Evolutionary conservation across 768 basidiomycete species (phyloP).

Genomic region (Infundibulicybe gibba): DNA sequence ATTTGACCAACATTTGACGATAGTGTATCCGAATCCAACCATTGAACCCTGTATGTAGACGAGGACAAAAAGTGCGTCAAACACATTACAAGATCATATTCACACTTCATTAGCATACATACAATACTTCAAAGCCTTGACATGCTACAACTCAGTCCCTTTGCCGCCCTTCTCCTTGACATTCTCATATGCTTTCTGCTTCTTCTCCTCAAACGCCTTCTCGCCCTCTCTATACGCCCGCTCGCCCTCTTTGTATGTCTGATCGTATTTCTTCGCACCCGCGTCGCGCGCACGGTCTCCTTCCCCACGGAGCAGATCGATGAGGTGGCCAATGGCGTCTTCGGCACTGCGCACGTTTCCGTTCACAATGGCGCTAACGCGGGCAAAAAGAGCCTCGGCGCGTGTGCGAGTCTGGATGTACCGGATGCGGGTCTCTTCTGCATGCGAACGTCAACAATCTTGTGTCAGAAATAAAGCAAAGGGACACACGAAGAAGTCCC

Average conservation of each 20-base stretch:
- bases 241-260: slow-evolving; percentile 15
- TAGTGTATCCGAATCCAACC: too few relatives aligned
- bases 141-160: too few relatives aligned
- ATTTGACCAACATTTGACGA: too few relatives aligned
- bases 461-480: not conserved
- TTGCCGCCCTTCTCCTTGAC: too few relatives aligned
- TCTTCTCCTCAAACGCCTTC: slow-evolving; percentile 15
- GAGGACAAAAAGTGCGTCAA: too few relatives aligned
- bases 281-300: slow-evolving; percentile 17
- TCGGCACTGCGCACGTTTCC: slow-evolving; percentile 71
- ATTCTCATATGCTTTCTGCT: slow-evolving; percentile 24
- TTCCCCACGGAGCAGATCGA: slow-evolving; percentile 42
- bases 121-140: too few relatives aligned
- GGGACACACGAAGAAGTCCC: slow-evolving; percentile 61
- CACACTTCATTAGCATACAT: too few relatives aligned
- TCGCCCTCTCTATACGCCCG: slow-evolving; percentile 15
- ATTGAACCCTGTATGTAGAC: too few relatives aligned
- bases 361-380: slow-evolving; percentile 64
- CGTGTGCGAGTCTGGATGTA: slow-evolving; percentile 65
- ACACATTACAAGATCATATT: too few relatives aligned
- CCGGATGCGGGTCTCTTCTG: slow-evolving; percentile 76
- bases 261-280: slow-evolving; percentile 18
- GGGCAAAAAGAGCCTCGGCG: slow-evolving; percentile 53
- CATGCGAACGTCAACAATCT: not conserved
- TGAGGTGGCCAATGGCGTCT: slow-evolving; percentile 58